A percentile compares a stretch with the other conserved stretches of the same genome.
Conservation (phyloP, 148 eudicot genomes). For the Amaranthus hypochondriacus region DNA sequence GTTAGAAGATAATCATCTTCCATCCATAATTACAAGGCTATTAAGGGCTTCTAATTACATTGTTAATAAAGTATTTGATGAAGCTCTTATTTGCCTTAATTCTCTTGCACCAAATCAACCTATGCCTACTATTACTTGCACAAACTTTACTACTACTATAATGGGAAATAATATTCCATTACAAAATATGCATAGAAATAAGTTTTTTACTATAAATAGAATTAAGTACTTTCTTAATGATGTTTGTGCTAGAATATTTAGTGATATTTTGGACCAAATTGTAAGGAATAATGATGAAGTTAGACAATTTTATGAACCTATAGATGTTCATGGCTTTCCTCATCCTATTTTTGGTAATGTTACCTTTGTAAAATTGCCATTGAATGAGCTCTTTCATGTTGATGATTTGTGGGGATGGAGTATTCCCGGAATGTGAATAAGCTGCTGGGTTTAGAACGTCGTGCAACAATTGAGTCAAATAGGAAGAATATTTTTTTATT, state of each 20-base stretch:
- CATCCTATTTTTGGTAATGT: slow-evolving; percentile 21
- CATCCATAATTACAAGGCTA: slow-evolving; percentile 11
- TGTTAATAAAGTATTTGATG: slow-evolving; percentile 12
- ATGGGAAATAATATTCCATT: slow-evolving; percentile 8
- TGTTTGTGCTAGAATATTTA: slow-evolving; percentile 21
- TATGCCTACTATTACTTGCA: slow-evolving; percentile 1
- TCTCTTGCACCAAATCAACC: slow-evolving; percentile 17
- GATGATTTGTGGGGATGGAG: slow-evolving; percentile 21
- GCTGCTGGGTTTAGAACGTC: no score
- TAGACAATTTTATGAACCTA: background rate
- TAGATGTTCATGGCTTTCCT: slow-evolving; percentile 19
- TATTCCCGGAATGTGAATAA: background rate
- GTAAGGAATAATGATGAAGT: background rate
- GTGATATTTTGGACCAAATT: slow-evolving; percentile 14
- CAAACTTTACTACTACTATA: background rate
- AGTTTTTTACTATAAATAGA: slow-evolving; percentile 8
- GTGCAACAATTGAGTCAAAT: no score
- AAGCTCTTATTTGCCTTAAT: slow-evolving; percentile 20
- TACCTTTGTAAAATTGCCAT: slow-evolving; percentile 10
- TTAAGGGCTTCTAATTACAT: background rate
- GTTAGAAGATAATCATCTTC: slow-evolving; percentile 20
- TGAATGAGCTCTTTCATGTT: background rate
- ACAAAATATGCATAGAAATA: slow-evolving; percentile 16
- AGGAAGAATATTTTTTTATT: no score
- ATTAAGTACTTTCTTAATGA: slow-evolving; percentile 15